Evolutionary conservation across 1,284 basidiomycete species (phyloP).

Genomic region (Mycosarcoma mackinlayi): DNA sequence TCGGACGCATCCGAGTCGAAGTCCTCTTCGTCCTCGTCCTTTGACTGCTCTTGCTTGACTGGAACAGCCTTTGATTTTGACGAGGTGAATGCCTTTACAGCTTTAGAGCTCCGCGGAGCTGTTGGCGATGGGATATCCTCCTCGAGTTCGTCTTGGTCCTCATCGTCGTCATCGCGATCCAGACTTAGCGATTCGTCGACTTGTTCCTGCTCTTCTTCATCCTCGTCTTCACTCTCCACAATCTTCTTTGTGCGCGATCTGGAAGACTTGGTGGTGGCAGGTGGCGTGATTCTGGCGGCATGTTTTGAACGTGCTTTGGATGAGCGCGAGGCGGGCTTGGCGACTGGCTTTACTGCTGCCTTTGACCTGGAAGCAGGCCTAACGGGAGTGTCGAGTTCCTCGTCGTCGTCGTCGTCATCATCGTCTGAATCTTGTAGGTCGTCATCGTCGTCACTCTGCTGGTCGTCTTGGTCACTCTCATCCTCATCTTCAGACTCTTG

Average conservation of each 20-base stretch:
- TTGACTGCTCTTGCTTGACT: conserved; percentile 18
- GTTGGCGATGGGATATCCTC: conserved; percentile 24
- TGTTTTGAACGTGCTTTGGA: conserved; percentile 15
- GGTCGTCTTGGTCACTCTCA: conserved; percentile 14
- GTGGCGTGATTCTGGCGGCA: conserved; percentile 10
- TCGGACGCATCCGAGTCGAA: conserved; percentile 24
- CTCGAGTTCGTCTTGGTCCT: conserved; percentile 17
- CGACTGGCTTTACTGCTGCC: conserved; percentile 17
- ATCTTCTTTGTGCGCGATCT: conserved; percentile 26
- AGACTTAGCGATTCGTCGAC: conserved; percentile 38
- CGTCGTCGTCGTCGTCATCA: conserved; percentile 17
- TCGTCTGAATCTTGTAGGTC: conserved; percentile 8
- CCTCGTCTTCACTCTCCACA: conserved; percentile 34
- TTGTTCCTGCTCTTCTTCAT: conserved; percentile 19
- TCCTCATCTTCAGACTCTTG: conserved; percentile 35
- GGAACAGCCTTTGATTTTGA: conserved; percentile 12
- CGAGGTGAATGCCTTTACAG: conserved; percentile 10
- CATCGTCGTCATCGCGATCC: conserved; percentile 16
- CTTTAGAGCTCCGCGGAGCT: conserved; percentile 27
- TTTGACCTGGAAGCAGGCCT: conserved; percentile 30
- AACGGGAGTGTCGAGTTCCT: conserved; percentile 28
- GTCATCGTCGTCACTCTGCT: conserved; percentile 5
- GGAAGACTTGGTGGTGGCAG: conserved; percentile 20
- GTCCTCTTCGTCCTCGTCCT: conserved; percentile 25
- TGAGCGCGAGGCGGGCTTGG: conserved; percentile 16